Percentiles rank a stretch among this genome's conserved stretches.
Conservation (phyloP, 306 rosid species). For the Cyclanthera cordifolia region DNA sequence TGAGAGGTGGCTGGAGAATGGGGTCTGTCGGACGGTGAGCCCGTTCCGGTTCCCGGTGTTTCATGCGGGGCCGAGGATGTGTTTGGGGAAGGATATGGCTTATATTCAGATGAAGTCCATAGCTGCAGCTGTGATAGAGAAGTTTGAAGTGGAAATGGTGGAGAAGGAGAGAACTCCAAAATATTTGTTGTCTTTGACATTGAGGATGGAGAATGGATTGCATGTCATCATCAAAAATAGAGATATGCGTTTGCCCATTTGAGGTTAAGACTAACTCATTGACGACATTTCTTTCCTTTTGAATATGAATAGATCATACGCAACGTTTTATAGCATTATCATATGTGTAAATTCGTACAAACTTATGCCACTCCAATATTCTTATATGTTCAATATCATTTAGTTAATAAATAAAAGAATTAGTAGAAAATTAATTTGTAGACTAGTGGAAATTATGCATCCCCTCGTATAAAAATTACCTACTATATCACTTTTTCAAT, state of each 20-base stretch:
- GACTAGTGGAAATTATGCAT: no score
- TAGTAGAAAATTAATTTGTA: no score
- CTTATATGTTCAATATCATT: no score
- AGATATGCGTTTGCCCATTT: neutral
- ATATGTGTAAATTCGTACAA: no score
- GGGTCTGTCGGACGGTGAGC: slow-evolving; percentile 28
- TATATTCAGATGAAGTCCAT: slow-evolving; percentile 75
- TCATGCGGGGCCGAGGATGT: slow-evolving; percentile 60
- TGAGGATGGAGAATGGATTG: slow-evolving; percentile 46
- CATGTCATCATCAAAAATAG: slow-evolving; percentile 15
- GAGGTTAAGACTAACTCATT: no score
- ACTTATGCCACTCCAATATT: no score
- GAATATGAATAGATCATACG: no score
- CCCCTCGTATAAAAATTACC: no score
- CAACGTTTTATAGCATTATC: no score
- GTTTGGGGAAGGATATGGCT: slow-evolving; percentile 64
- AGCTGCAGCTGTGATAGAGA: slow-evolving; percentile 39
- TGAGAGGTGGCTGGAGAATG: slow-evolving; percentile 61
- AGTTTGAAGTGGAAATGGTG: slow-evolving; percentile 26
- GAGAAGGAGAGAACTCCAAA: slow-evolving; percentile 26
- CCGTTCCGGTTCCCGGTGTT: slow-evolving; percentile 46
- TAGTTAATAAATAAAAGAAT: no score
- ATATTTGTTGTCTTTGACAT: slow-evolving; percentile 36
- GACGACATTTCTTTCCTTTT: no score
- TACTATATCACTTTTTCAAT: no score